phyloP scores from a whole-genome alignment of 305 asterid species.

The Solanum hybrid region DNA sequence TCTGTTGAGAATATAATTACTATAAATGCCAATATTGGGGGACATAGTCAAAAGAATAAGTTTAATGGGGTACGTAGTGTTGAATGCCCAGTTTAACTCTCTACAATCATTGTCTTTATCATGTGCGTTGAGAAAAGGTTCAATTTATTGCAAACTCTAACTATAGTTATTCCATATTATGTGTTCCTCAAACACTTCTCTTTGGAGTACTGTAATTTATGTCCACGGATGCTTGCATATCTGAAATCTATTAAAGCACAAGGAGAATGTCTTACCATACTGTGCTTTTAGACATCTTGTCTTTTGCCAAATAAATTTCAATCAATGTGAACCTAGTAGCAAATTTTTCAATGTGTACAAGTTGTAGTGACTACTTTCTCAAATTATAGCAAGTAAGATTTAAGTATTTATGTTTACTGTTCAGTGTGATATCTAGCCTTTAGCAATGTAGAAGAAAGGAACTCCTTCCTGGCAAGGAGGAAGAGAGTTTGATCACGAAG shows the following conservation, averaged over 20 bases:
- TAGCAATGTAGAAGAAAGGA: background rate
- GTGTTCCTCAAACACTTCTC: background rate
- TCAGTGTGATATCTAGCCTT: background rate
- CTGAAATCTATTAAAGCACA: background rate
- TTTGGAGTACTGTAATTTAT: background rate
- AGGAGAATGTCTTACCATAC: background rate
- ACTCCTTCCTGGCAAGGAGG: background rate
- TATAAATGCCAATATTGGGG: background rate
- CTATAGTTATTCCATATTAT: background rate
- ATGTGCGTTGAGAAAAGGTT: background rate
- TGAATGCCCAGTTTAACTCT: background rate
- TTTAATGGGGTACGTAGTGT: background rate
- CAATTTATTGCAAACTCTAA: background rate
- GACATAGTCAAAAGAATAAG: background rate
- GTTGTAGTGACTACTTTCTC: background rate
- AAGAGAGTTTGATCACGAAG: background rate
- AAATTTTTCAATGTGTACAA: background rate
- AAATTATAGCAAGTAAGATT: background rate
- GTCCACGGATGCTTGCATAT: background rate
- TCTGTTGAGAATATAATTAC: background rate
- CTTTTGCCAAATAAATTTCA: background rate
- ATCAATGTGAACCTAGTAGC: background rate
- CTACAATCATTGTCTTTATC: background rate
- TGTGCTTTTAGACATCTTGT: background rate
- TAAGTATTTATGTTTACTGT: background rate